Percentiles rank a stretch among this genome's conserved stretches.
Evolutionary conservation across 306 rosid genomes (phyloP).

Genomic region (Rosa multiflora): DNA sequence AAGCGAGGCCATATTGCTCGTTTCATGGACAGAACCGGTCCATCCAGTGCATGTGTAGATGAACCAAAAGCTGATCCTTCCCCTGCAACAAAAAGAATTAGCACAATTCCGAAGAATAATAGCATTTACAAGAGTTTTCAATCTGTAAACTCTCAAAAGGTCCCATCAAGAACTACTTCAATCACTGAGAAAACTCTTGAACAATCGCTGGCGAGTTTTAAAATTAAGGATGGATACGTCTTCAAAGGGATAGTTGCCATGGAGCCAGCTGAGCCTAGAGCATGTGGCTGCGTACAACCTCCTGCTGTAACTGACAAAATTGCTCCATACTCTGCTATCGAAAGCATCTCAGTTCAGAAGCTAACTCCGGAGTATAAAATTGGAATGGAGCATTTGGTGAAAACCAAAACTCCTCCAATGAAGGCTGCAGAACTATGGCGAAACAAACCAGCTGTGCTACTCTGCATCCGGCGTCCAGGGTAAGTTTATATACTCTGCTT

Average conservation of each 20-base stretch:
- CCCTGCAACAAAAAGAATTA: slow-evolving; percentile 32
- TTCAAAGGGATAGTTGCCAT: slow-evolving; percentile 81
- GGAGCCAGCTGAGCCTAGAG: slow-evolving; percentile 66
- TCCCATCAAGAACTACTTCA: slow-evolving; percentile 26
- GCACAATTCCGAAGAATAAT: slow-evolving; percentile 30
- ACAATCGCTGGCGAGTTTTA: slow-evolving; percentile 46
- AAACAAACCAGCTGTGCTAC: slow-evolving; percentile 64
- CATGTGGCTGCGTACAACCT: slow-evolving; percentile 74
- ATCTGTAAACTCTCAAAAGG: slow-evolving; percentile 34
- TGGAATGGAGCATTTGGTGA: slow-evolving; percentile 79
- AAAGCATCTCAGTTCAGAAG: slow-evolving; percentile 71
- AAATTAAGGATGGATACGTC: slow-evolving; percentile 64
- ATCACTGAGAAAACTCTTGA: slow-evolving; percentile 43
- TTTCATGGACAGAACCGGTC: slow-evolving; percentile 49
- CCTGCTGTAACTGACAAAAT: slow-evolving; percentile 56
- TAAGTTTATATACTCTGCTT: slow-evolving; percentile 29
- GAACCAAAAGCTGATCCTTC: slow-evolving; percentile 25
- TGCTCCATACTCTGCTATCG: slow-evolving; percentile 60
- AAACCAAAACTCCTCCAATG: slow-evolving; percentile 72
- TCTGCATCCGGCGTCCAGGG: slow-evolving; percentile 94
- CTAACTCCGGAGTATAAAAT: slow-evolving; percentile 78
- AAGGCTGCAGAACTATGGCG: slow-evolving; percentile 79
- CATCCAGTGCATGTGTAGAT: slow-evolving; percentile 36
- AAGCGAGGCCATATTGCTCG: slow-evolving; percentile 92
- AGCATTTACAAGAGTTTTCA: slow-evolving; percentile 41